Percentiles rank a stretch among this genome's conserved stretches.
Evolutionary conservation across 2,329 filamentous ascomycete genomes (phyloP).

Genomic region (Cyclaneusma minus): DNA sequence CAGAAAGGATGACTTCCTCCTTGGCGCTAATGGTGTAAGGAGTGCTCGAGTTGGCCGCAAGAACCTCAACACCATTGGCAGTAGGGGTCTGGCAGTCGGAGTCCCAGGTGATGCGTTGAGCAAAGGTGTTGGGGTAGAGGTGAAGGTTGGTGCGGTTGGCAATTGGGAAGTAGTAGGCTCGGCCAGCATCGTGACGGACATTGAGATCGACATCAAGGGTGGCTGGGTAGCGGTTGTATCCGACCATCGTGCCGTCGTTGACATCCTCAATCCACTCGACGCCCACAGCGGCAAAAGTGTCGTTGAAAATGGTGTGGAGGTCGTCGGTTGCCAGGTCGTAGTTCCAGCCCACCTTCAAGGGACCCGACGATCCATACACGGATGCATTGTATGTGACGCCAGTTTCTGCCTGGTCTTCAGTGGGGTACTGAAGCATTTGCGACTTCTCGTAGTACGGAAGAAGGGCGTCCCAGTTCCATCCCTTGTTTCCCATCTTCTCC

Average conservation of each 20-base stretch:
- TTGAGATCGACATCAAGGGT: constrained; percentile 23
- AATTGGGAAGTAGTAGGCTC: constrained; percentile 25
- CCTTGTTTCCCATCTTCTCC: constrained; percentile 20
- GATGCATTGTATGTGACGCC: constrained; percentile 21
- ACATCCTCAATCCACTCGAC: constrained; percentile 21
- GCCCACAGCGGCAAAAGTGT: constrained; percentile 19
- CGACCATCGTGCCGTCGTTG: constrained; percentile 23
- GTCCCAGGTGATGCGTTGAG: constrained; percentile 6
- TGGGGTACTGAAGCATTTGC: constrained; percentile 13
- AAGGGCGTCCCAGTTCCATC: constrained; percentile 19
- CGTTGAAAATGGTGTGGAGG: constrained; percentile 15
- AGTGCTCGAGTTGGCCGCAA: constrained; percentile 17
- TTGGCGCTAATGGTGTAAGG: constrained; percentile 7
- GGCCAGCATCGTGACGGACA: constrained; percentile 24
- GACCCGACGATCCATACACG: constrained; percentile 21
- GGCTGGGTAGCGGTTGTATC: constrained; percentile 23
- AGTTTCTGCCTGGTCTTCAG: constrained; percentile 16
- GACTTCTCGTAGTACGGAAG: constrained; percentile 16
- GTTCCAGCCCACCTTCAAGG: constrained; percentile 22
- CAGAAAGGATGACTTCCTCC: constrained; percentile 16
- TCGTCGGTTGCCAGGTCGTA: constrained; percentile 20
- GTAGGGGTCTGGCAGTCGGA: constrained; percentile 4
- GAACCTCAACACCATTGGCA: constrained; percentile 22
- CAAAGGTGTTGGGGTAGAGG: constrained; percentile 6
- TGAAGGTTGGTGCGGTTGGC: constrained; percentile 22